Base-by-base conservation (phyloP, 768 basidiomycete genomes). In the Tylopilus felleus region DNA sequence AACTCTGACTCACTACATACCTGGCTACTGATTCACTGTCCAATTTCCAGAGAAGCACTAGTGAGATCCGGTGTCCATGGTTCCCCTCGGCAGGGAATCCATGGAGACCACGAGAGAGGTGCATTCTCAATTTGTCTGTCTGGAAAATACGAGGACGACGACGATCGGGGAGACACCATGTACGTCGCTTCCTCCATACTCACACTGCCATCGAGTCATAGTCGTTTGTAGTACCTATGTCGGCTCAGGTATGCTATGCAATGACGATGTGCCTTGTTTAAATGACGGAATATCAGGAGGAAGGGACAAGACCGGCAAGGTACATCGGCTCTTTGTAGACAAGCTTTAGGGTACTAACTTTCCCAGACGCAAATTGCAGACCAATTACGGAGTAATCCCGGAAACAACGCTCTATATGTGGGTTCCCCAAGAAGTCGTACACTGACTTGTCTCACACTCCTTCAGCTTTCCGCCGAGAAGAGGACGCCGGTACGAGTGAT, bases 41-140 rank as follows among this genome's bases (percentile, higher is more conserved):
- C 19, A 21, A 19, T 21, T 27, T 9, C 6, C 49, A 71, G 75
- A 28, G 35, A 8, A 0, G 60, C 40, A 0, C 58, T 74, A 5
- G 51, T 56, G 17, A 41, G 22, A 27, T 57, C 66, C 21, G 73
- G 72, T 0, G 66, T 76, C 1, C 77, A 78, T 55, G 67, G 60
- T 6, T 67, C 52, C 2, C 46, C 23, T 1, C 64, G 67, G 46
- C 71, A 66, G 8, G 77, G 77, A 4, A 78, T 78, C 10, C 71
- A 73, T 19, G 75, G 77, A 2, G 63, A 69, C 27, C 9, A 27
- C 1, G 38, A 10, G 3, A 63, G 67, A 8, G 71, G 71, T 2
- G 74, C 75, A 13, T 76, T 62, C 52, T 78, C 77, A 13, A 68
- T 78, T 27, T 76, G 75, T 14, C 38, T 77, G 21, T 74, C 77